A percentile compares a stretch with the other conserved stretches of the same genome.
These are phyloP conservation scores for Syzygium aromaticum DNA, from an alignment of 345 rosid genomes.

Conservation along the genomic window DNA sequence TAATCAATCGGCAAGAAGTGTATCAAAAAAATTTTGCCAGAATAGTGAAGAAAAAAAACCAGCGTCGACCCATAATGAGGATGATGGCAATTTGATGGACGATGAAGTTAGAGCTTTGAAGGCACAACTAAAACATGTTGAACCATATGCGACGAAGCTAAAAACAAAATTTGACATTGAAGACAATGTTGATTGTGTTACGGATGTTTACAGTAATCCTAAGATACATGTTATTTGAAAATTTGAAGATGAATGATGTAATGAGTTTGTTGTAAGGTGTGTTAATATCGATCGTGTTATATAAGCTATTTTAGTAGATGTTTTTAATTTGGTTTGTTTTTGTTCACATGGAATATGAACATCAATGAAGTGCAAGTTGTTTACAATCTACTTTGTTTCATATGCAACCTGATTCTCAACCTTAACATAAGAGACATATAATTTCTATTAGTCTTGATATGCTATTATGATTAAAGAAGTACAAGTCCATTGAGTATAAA, in stretches of 20 bases:
- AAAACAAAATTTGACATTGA: no score
- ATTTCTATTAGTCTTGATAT: no score
- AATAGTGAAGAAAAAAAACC: no score
- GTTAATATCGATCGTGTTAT: not conserved
- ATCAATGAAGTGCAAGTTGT: not conserved
- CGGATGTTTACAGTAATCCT: no score
- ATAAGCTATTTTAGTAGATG: not conserved
- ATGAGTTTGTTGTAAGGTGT: not conserved
- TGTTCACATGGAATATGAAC: not conserved
- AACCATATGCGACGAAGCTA: not conserved
- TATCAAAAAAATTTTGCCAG: rapidly evolving
- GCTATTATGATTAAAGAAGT: no score
- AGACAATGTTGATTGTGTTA: no score
- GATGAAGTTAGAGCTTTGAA: no score
- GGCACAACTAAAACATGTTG: not conserved
- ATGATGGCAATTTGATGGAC: no score
- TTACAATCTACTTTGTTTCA: not conserved
- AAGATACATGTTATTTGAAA: not conserved
- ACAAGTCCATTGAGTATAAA: no score
- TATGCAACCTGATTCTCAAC: not conserved
- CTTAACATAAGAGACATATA: not conserved
- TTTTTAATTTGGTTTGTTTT: not conserved
- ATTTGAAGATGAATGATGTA: no score
- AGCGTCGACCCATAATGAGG: not conserved
- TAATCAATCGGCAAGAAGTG: rapidly evolving